These are phyloP conservation scores for Thielaviopsis populi DNA, from an alignment of 2,329 filamentous ascomycete species.

Conservation along the genomic window DNA sequence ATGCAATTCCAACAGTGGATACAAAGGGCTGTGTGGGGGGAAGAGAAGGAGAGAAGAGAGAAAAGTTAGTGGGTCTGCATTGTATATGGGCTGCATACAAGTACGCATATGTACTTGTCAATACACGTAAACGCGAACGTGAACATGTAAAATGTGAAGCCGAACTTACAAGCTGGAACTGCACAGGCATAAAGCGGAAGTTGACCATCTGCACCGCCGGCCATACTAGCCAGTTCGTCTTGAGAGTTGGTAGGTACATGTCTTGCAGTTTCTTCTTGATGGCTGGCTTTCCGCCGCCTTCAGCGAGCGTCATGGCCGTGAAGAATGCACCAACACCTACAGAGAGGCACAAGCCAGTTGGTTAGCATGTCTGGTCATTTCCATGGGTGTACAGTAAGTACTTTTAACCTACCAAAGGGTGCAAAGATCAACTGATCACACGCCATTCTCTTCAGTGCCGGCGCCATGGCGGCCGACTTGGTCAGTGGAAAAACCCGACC, in stretches of 20 bases:
- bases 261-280: constrained; percentile 76
- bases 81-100: neutral
- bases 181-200: constrained; percentile 86
- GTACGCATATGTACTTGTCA: too few relatives aligned
- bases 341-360: neutral
- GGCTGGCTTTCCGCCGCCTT: constrained; percentile 73
- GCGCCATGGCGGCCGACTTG: constrained; percentile 55
- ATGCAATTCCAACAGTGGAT: constrained; percentile 87
- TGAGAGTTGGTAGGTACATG: constrained; percentile 84
- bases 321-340: constrained; percentile 62
- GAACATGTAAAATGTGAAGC: too few relatives aligned
- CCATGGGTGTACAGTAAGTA: too few relatives aligned
- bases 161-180: constrained; percentile 78
- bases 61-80: neutral
- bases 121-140: too few relatives aligned
- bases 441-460: constrained; percentile 77
- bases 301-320: constrained; percentile 87
- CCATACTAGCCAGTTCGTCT: constrained; percentile 93
- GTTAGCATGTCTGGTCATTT: constrained; percentile 22
- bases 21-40: constrained; percentile 60
- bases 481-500: constrained; percentile 70
- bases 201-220: constrained; percentile 92
- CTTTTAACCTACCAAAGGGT: constrained; percentile 41
- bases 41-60: neutral
- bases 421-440: constrained; percentile 91